Percentiles rank a stretch among this genome's conserved stretches.
Evolutionary conservation across 371 early-diverging fungal genomes (phyloP).

Genomic region (Mortierella sp.): DNA sequence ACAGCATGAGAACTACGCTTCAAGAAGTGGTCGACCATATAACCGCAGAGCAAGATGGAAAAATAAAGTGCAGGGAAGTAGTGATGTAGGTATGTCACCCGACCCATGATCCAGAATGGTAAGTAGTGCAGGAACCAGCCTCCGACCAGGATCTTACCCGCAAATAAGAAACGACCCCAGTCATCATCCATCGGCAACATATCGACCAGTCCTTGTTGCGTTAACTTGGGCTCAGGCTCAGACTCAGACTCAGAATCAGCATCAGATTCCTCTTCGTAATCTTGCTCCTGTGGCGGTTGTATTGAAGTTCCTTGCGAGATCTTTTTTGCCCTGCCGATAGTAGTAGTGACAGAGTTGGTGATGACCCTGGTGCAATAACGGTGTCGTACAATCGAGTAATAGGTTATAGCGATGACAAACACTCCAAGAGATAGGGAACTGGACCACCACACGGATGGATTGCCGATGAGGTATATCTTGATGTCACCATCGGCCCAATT

Average conservation of each 20-base stretch:
- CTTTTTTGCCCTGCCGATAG: not conserved
- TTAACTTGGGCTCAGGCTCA: too few relatives aligned
- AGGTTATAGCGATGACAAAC: slow-evolving; percentile 57
- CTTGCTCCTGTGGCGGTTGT: not conserved
- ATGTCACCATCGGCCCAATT: slow-evolving; percentile 89
- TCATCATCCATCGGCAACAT: slow-evolving; percentile 45
- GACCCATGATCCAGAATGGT: slow-evolving; percentile 97
- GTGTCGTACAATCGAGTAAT: slow-evolving; percentile 66
- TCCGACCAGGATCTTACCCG: slow-evolving; percentile 73
- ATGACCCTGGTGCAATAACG: too few relatives aligned
- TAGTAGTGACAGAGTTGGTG: not conserved
- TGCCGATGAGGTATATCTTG: slow-evolving; percentile 96
- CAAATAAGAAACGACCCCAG: slow-evolving; percentile 78
- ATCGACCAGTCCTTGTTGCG: not conserved
- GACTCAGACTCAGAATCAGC: too few relatives aligned
- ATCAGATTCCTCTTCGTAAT: too few relatives aligned
- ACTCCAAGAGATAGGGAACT: slow-evolving; percentile 72
- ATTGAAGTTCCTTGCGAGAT: not conserved
- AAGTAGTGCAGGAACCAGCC: slow-evolving; percentile 98
- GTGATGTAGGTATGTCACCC: slow-evolving; percentile 97
- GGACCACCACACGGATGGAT: slow-evolving; percentile 97
- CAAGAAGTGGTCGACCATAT: slow-evolving; percentile 76
- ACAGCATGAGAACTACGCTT: slow-evolving; percentile 1
- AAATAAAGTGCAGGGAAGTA: slow-evolving; percentile 99
- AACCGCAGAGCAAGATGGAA: slow-evolving; percentile 79